Evolutionary conservation across 495 filamentous ascomycete genomes (phyloP), one percentile per base, ranked within the genome.

Genomic region (Choiromyces venosus): DNA sequence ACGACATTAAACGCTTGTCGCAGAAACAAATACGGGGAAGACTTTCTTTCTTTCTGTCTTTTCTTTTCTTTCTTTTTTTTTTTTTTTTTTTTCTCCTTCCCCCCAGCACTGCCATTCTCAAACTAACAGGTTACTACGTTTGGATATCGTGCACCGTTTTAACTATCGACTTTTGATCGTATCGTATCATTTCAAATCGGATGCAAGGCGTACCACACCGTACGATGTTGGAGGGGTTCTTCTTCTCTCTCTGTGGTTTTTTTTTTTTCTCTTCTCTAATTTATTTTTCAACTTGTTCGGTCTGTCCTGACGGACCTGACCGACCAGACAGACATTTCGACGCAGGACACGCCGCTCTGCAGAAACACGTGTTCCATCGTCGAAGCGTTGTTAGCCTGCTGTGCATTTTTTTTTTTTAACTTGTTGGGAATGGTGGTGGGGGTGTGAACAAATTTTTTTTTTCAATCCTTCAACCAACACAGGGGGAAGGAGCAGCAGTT

Each of bases 331-430:
- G 52, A 61, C 10, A 61, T 33, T 29, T 33, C 33, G 73, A 67
- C 73, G 73, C 67, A 73, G 67, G 74, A 76, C 71, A 76, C 70
- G 75, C 75, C 74, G 76, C 72, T 64, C 71, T 77, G 75, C 75
- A 77, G 70, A 77, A 77, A 77, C 75, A 77, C 75, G 75, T 77
- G 75, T 77, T 77, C 75, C 52, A 33, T 77, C 40, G 66, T 73
- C 74, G 61, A 77, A 77, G 75, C 29, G 74, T 33, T 77, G 74
- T 77, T 72, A 67, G 40, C 33, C 66, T 56, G 52, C 56, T 72
- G 42, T 77, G 75, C 74, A 70, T 77, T 77, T 76, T 77, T 29
- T 56, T 56, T 29, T n/a, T n/a, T 46, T 46, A 21, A 21, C 19
- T 46, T 3, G 19, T 52, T 52, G 42, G 21, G 6, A 44, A 19